Percentiles rank a stretch among this genome's conserved stretches.
phyloP scores from a whole-genome alignment of 495 filamentous ascomycete genomes.

The Amorphotheca resinae region DNA sequence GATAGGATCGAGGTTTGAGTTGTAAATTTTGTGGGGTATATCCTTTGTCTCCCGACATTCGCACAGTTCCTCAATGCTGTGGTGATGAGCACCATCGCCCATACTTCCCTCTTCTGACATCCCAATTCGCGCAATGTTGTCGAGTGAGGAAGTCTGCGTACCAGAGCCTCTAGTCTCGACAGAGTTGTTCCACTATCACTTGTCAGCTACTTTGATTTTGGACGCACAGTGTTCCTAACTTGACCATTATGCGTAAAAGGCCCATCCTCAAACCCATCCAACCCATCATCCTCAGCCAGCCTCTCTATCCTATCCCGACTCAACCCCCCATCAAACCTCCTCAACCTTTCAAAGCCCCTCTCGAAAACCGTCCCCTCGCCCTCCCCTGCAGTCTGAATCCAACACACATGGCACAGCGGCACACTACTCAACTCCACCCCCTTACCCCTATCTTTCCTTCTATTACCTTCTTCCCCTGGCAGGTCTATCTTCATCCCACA shows the following conservation, averaged over 20 bases:
- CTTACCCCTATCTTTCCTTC: neutral
- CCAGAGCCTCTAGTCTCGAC: neutral
- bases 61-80: conserved; percentile 9
- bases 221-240: too few relatives aligned
- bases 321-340: conserved; percentile 17
- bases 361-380: conserved; percentile 1
- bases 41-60: neutral
- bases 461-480: neutral
- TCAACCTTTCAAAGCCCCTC: conserved; percentile 12
- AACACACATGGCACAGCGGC: conserved; percentile 14
- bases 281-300: conserved; percentile 5
- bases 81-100: conserved; percentile 9
- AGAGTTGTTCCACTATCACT: neutral
- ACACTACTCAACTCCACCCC: conserved; percentile 16
- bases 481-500: conserved; percentile 22
- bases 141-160: conserved; percentile 2
- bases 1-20: conserved; percentile 30
- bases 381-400: conserved; percentile 9
- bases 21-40: conserved; percentile 21
- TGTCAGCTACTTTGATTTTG: neutral
- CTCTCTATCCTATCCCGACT: conserved; percentile 11
- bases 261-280: too few relatives aligned
- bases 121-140: conserved; percentile 9
- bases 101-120: conserved; percentile 7
- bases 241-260: too few relatives aligned